Evolutionary conservation across 2,329 filamentous ascomycete genomes (phyloP).

Genomic region (Pseudogymnoascus sp.): DNA sequence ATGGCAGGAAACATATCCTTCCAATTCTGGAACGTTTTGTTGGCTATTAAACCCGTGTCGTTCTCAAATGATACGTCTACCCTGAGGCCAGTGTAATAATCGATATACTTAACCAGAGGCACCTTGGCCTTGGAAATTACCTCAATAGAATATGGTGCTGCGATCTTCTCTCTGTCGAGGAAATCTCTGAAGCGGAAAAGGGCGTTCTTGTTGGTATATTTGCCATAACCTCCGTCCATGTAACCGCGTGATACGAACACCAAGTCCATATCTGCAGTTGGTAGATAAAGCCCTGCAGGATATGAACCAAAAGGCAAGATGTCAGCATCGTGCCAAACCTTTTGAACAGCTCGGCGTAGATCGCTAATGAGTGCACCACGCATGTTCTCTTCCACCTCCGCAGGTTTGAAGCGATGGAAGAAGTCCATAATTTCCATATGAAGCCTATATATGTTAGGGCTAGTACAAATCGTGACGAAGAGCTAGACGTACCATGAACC

Average conservation of each 20-base stretch:
- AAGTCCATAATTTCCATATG: slow-evolving; percentile 89
- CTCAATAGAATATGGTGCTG: slow-evolving; percentile 49
- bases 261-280: slow-evolving; percentile 86
- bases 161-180: slow-evolving; percentile 47
- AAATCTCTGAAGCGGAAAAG: slow-evolving; percentile 56
- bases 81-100: slow-evolving; percentile 66
- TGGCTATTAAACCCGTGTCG: slow-evolving; percentile 67
- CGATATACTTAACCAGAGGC: slow-evolving; percentile 85
- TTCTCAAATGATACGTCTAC: slow-evolving; percentile 97
- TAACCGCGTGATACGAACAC: slow-evolving; percentile 63
- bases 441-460: slow-evolving; percentile 43
- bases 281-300: slow-evolving; percentile 67
- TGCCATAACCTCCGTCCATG: slow-evolving; percentile 41
- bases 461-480: neutral
- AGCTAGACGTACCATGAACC: slow-evolving; percentile 44
- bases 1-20: slow-evolving; percentile 71
- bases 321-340: slow-evolving; percentile 49
- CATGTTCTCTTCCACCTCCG: slow-evolving; percentile 65
- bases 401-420: slow-evolving; percentile 73
- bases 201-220: slow-evolving; percentile 23
- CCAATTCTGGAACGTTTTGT: slow-evolving; percentile 74
- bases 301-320: slow-evolving; percentile 86
- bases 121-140: slow-evolving; percentile 71
- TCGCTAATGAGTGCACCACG: slow-evolving; percentile 64
- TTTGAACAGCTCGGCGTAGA: slow-evolving; percentile 51